Conservation (phyloP, 148 eudicot species). For the Linanthus parryae region DNA sequence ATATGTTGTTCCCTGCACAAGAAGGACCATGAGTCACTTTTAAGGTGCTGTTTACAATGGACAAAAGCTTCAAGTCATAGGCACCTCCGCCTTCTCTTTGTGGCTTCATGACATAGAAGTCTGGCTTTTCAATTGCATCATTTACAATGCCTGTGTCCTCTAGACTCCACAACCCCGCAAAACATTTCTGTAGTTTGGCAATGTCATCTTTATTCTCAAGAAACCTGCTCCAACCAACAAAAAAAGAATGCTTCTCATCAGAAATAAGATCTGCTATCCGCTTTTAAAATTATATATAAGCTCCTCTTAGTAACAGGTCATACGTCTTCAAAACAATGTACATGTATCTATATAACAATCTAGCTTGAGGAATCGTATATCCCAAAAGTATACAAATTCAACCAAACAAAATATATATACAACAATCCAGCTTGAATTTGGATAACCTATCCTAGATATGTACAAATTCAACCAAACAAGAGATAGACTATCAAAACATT, state of each 20-base stretch:
- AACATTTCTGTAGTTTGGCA: conserved; percentile 71
- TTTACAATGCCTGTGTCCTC: conserved; percentile 56
- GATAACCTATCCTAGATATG: no score
- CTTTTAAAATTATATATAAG: no score
- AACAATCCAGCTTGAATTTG: no score
- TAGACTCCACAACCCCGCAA: conserved; percentile 96
- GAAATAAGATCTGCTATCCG: no score
- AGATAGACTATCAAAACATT: no score
- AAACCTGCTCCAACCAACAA: conserved; percentile 51
- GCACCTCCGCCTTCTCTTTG: conserved; percentile 99
- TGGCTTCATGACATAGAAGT: conserved; percentile 88
- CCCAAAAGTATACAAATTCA: no score
- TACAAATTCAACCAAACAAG: no score
- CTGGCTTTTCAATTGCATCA: conserved; percentile 83
- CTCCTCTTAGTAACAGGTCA: no score
- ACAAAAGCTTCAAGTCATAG: conserved; percentile 4
- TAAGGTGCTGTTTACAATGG: not conserved
- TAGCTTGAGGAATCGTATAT: no score
- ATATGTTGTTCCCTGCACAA: conserved; percentile 73
- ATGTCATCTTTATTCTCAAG: conserved; percentile 75
- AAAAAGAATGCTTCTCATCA: conserved; percentile 9
- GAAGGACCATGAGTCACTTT: not conserved
- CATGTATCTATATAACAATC: no score
- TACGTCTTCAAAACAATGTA: no score
- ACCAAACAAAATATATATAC: no score